Conservation (phyloP, 352 stramenopile genomes). For the Phytopythium mirpurense region DNA sequence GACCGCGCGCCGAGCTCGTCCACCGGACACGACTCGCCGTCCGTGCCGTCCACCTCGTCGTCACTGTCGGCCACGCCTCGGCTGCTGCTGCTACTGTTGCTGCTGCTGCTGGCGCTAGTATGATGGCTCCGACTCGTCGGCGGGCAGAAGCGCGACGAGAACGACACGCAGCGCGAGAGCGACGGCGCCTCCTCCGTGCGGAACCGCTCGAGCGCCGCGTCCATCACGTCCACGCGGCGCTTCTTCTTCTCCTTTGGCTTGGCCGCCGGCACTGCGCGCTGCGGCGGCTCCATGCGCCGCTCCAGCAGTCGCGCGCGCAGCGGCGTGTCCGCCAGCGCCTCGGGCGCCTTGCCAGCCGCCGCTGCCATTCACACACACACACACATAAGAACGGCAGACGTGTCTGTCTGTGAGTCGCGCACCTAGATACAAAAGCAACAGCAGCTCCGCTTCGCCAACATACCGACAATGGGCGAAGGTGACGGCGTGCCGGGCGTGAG, state of each 20-base stretch:
- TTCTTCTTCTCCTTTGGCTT: conserved; percentile 52
- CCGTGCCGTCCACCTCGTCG: conserved; percentile 8
- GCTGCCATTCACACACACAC: conserved; percentile 9
- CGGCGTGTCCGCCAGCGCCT: conserved; percentile 13
- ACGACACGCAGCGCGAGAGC: conserved; percentile 34
- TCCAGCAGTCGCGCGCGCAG: conserved; percentile 15
- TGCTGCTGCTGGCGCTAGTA: conserved; percentile 11
- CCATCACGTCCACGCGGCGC: conserved; percentile 55
- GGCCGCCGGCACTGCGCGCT: conserved; percentile 36
- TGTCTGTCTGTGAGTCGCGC: too few relatives aligned
- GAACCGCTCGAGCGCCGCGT: conserved; percentile 55
- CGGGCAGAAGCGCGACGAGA: conserved; percentile 36
- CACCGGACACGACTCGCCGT: conserved; percentile 6
- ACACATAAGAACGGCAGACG: background rate
- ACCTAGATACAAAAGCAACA: too few relatives aligned
- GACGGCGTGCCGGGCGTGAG: conserved; percentile 14
- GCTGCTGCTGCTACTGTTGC: conserved; percentile 10
- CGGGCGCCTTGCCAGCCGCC: background rate
- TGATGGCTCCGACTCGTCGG: conserved; percentile 7
- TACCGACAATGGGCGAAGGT: conserved; percentile 24
- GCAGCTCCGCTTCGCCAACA: conserved; percentile 2
- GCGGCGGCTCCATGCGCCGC: too few relatives aligned
- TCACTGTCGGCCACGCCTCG: conserved; percentile 12
- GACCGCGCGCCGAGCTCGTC: background rate
- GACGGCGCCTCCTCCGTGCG: conserved; percentile 23